phyloP scores from a whole-genome alignment of 345 rosid genomes.

The Gynandropsis gynandra region DNA sequence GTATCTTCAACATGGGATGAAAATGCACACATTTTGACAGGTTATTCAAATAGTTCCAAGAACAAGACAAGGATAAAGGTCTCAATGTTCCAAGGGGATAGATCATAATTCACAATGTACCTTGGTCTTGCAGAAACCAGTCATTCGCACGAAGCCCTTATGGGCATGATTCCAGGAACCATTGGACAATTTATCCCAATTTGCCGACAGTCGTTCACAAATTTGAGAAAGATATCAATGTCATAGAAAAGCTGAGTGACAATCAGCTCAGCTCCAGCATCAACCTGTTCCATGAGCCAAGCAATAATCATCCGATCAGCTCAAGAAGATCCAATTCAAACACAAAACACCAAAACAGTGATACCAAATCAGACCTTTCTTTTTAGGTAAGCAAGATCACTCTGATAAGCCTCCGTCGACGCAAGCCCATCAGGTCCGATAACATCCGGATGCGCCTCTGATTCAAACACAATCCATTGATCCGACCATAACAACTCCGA shows the following conservation, averaged over 20 bases:
- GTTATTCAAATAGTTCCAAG: too few relatives aligned
- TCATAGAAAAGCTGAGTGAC: constrained; percentile 84
- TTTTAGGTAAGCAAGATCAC: constrained; percentile 84
- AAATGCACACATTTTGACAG: too few relatives aligned
- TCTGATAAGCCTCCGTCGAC: constrained; percentile 59
- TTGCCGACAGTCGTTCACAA: constrained; percentile 88
- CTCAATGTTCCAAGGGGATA: too few relatives aligned
- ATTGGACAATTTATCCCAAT: constrained; percentile 81
- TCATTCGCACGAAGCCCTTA: constrained; percentile 91
- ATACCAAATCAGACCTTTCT: constrained; percentile 42
- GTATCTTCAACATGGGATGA: constrained; percentile 42
- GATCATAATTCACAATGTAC: constrained; percentile 25
- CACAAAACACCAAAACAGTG: constrained; percentile 8
- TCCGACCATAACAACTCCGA: constrained; percentile 1
- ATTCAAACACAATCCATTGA: neutral
- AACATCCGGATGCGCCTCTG: constrained; percentile 94
- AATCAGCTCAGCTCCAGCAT: constrained; percentile 95
- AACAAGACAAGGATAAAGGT: too few relatives aligned
- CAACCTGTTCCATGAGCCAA: constrained; percentile 44
- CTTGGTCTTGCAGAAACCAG: constrained; percentile 96
- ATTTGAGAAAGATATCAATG: constrained; percentile 83
- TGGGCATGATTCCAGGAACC: constrained; percentile 98
- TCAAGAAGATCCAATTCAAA: neutral
- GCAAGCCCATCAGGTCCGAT: constrained; percentile 70
- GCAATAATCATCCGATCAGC: constrained; percentile 13